These are phyloP conservation scores for Thelonectria discophora DNA, from an alignment of 2,329 filamentous ascomycete genomes.

Conservation along the genomic window DNA sequence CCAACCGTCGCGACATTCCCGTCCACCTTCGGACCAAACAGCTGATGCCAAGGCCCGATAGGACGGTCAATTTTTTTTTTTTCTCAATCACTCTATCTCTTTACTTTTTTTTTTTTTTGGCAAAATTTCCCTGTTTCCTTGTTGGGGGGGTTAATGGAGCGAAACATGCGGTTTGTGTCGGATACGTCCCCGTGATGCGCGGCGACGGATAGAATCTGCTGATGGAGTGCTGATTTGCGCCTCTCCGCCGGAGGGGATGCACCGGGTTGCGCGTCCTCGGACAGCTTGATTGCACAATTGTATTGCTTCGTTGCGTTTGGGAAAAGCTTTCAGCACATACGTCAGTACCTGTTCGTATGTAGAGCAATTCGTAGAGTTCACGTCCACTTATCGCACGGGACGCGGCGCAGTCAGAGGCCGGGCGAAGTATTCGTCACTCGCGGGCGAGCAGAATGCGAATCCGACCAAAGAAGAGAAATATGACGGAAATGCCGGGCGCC, in stretches of 20 bases:
- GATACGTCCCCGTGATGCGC: background rate
- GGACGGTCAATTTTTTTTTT: constrained; percentile 3
- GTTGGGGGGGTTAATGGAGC: background rate
- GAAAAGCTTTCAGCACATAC: background rate
- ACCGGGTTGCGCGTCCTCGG: background rate
- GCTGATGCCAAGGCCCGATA: constrained; percentile 16
- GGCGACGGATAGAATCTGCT: background rate
- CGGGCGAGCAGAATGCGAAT: constrained; percentile 12
- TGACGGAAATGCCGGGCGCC: constrained; percentile 23
- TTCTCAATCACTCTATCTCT: background rate
- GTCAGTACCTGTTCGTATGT: too few relatives aligned
- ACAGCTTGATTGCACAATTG: background rate
- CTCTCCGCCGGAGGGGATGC: background rate
- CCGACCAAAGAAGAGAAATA: constrained; percentile 11
- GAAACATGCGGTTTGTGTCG: constrained; percentile 1
- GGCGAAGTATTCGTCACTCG: constrained; percentile 1
- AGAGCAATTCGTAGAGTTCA: too few relatives aligned
- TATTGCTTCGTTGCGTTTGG: background rate
- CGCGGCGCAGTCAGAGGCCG: constrained; percentile 14
- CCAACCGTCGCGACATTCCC: constrained; percentile 3
- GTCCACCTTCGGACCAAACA: constrained; percentile 17
- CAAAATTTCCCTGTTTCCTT: background rate
- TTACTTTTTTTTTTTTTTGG: background rate
- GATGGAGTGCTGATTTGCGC: background rate
- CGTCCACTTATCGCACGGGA: constrained; percentile 6